Base-by-base conservation (phyloP, 2,329 filamentous ascomycete species). In the Microcyclospora pomicola region DNA sequence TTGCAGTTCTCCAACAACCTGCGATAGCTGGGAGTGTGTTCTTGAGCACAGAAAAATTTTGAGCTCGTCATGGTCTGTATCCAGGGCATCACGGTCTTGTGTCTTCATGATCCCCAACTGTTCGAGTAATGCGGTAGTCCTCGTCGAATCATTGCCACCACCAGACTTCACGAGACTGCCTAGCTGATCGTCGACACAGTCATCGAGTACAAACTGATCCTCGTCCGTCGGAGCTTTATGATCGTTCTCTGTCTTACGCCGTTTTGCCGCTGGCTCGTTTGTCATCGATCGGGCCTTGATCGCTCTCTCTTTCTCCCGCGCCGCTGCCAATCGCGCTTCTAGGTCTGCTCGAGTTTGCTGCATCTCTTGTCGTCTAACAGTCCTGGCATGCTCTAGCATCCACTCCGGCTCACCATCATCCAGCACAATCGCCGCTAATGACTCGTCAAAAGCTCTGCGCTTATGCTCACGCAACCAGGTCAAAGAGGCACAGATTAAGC, bases 21-120 rank as follows among this genome's bases (percentile, higher is more conserved):
- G 87, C 1, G 81, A 80, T 11, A 95, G 63, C 53, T 95, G 87
- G 2, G 87, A 95, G 59, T 95, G 87, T 1, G 87, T 95, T 54
- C 87, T 74, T 6, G 87, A 95, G 39, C 86, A 91, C 61, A 88
- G 94, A 59, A 83, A 93, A 36, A 95, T 82, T 68, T 88, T 93
- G 36, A 81, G 66, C 46, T 80, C 76, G 38, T 84, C 75, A 10
- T 73, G 67, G 6, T 69, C 58, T 29, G 73, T 66, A n/a, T 67
- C 59, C 5, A 68, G 62, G 2, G 27, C 31, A 9, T 36, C 35
- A 7, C 71, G 63, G 6, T 67, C 62, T 12, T 57, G 38, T 9
- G 38, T 34, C 24, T n/a, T 36, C 12, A 54, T 49, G 45, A 64
- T 59, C 0, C 66, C 66, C 6, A 69, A 52, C 47, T 74, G 78